Conservation (phyloP, 2,329 filamentous ascomycete species). For the Fusarium sp. region DNA sequence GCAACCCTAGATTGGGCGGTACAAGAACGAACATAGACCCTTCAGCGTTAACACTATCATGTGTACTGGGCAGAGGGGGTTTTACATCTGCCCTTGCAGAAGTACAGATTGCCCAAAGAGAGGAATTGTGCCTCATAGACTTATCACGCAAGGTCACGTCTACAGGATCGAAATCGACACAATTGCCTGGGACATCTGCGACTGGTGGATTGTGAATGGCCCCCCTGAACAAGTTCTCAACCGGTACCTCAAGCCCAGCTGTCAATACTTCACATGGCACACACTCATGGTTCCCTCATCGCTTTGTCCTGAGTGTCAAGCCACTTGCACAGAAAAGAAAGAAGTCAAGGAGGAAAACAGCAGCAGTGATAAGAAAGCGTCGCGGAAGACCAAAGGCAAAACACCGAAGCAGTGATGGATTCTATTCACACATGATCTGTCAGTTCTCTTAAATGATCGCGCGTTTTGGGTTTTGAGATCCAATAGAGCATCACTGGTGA, state of each 20-base stretch:
- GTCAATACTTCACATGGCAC: slow-evolving; percentile 39
- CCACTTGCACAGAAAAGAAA: slow-evolving; percentile 21
- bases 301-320: slow-evolving; percentile 33
- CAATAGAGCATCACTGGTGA: neutral
- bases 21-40: neutral
- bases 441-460: neutral
- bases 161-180: slow-evolving; percentile 36
- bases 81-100: slow-evolving; percentile 42
- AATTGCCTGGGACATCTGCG: slow-evolving; percentile 43
- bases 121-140: slow-evolving; percentile 30
- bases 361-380: slow-evolving; percentile 9
- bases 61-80: slow-evolving; percentile 45
- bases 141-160: slow-evolving; percentile 38
- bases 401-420: neutral
- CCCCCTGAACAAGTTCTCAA: slow-evolving; percentile 45
- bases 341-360: neutral
- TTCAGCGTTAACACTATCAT: slow-evolving; percentile 13
- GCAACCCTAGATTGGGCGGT: neutral
- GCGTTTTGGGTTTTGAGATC: neutral
- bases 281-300: slow-evolving; percentile 29
- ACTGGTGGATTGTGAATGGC: slow-evolving; percentile 44
- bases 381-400: neutral
- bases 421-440: neutral
- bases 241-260: slow-evolving; percentile 43
- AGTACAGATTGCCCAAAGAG: slow-evolving; percentile 37